Base-by-base conservation (phyloP, 306 rosid genomes). In the Malus domestica region DNA sequence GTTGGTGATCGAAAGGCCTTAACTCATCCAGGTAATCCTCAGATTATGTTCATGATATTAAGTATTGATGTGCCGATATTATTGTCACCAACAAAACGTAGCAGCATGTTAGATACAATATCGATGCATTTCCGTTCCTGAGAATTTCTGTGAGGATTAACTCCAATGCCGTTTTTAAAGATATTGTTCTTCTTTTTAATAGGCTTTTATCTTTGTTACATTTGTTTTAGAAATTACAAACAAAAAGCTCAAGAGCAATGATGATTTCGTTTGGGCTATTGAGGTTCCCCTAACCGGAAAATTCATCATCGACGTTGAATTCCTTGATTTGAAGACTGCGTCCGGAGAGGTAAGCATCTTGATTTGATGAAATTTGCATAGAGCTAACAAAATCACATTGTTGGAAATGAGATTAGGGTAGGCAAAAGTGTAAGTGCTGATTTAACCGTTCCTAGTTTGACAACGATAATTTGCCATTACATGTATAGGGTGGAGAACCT, bases 201-300 rank as follows among this genome's bases (percentile, higher is more conserved):
- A 29, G 51, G 19, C 5, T 19, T 60, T 57, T 57, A 10, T 74
- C 59, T 66, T 51, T 62, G 60, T 12, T 69, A 8, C 40, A 20
- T 64, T 16, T 67, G 69, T 51, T 27, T 89, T 86, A 96, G 99
- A 86, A 74, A 80, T 96, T 22, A 88, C 72, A 79, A 96, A 96
- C 85, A 96, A 69, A 77, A 82, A 87, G 87, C 81, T 96, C 63
- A 96, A 89, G 84, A 89, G 63, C 82, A 90, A 83, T 78, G 99
- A 95, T 23, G 99, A 90, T 76, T 96, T 96, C 78, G 90, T 92
- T 77, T 96, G 99, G 99, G 85, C 91, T 75, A 79, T 92, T 71
- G 99, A 96, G 86, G 93, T 92, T 78, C 98, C 99, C 40, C 79
- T 96, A 59, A 88, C 98, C 4, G 99, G 99, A 51, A 96, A 96